Conservation (phyloP, 208 protist genomes). For the Blastocrithidia nonstop region DNA sequence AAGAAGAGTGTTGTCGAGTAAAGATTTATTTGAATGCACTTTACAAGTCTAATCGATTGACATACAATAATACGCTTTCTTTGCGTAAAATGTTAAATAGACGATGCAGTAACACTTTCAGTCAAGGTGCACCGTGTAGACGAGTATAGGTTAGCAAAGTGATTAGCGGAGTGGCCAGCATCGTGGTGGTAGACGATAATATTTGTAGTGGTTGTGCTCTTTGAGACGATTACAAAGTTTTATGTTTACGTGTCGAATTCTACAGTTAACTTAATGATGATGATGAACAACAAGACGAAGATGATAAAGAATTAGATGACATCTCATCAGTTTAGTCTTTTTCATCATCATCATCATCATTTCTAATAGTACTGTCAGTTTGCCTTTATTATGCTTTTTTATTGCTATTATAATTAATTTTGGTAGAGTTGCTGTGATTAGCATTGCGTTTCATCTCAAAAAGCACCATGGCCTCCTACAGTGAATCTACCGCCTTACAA, state of each 20-base stretch:
- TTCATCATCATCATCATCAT: no score
- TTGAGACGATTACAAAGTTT: not conserved
- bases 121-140: constrained; percentile 69
- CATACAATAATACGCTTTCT: constrained; percentile 71
- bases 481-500: constrained; percentile 13
- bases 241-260: no score
- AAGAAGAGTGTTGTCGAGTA: not conserved
- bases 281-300: no score
- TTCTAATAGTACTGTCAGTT: no score
- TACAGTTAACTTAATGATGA: no score
- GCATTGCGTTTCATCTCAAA: constrained; percentile 7
- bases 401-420: not conserved
- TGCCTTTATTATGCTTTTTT: not conserved
- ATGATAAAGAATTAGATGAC: no score
- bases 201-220: not conserved
- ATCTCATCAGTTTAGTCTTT: no score
- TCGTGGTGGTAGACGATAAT: constrained; percentile 13
- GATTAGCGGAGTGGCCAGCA: constrained; percentile 48
- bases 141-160: constrained; percentile 64
- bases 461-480: constrained; percentile 34
- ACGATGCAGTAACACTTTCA: constrained; percentile 47
- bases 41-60: constrained; percentile 64
- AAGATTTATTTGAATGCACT: not conserved
- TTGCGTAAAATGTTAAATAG: constrained; percentile 66
- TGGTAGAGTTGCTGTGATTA: not conserved